Percentiles rank a stretch among this genome's conserved stretches.
phyloP scores from a whole-genome alignment of 139 green algal species.

The Tetradesmus lagerheimii region DNA sequence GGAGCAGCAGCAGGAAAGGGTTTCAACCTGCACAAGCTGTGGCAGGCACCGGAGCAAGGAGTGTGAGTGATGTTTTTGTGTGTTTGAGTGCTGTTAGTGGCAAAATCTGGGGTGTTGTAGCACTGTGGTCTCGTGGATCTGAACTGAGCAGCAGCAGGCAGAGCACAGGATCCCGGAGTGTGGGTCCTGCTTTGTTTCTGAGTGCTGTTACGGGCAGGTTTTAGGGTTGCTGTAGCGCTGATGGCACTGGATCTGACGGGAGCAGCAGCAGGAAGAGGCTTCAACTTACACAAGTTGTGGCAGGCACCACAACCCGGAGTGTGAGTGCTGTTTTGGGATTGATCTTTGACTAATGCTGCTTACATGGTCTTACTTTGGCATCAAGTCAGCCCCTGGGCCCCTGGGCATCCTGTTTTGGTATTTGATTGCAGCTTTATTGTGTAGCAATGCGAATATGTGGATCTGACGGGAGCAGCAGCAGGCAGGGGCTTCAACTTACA shows the following conservation, averaged over 20 bases:
- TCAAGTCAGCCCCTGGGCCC: too few relatives aligned
- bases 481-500: background rate
- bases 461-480: background rate
- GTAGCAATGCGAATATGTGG: too few relatives aligned
- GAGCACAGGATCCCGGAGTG: too few relatives aligned
- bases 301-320: conserved; percentile 23
- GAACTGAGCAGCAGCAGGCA: too few relatives aligned
- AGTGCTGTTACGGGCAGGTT: too few relatives aligned
- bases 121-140: too few relatives aligned
- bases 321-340: conserved; percentile 2
- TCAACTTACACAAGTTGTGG: conserved; percentile 22
- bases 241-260: conserved; percentile 21
- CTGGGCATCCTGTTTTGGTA: too few relatives aligned
- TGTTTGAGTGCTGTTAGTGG: background rate
- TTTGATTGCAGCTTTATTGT: too few relatives aligned
- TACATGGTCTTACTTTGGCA: too few relatives aligned
- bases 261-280: background rate
- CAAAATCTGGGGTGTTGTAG: too few relatives aligned
- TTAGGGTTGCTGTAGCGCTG: conserved; percentile 45
- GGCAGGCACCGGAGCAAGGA: conserved; percentile 26
- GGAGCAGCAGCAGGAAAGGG: background rate
- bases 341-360: too few relatives aligned
- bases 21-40: conserved; percentile 9
- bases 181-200: too few relatives aligned
- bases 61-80: conserved; percentile 21